phyloP scores from a whole-genome alignment of 106 monocot genomes.

The Narthecium ossifragum region DNA sequence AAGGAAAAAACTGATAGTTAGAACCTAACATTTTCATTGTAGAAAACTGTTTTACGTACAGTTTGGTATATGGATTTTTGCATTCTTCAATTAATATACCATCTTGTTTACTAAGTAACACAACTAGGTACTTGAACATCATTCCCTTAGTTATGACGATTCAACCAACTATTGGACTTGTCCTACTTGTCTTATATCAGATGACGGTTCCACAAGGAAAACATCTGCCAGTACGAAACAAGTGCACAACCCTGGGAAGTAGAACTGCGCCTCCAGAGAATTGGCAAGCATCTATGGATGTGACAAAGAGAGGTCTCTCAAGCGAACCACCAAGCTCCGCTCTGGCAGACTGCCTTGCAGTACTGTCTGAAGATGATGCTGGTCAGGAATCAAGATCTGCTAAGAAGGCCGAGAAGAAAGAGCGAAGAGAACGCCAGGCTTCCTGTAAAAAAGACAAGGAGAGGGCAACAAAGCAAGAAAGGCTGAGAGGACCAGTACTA shows the following conservation, averaged over 20 bases:
- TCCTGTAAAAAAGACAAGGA: neutral
- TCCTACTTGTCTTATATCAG: too few relatives aligned
- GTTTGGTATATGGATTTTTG: too few relatives aligned
- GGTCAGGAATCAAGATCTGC: neutral
- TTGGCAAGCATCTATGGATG: too few relatives aligned
- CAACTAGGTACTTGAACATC: too few relatives aligned
- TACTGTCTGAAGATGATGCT: neutral
- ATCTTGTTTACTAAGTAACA: too few relatives aligned
- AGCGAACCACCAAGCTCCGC: neutral
- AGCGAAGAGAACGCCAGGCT: conserved; percentile 7
- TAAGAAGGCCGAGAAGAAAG: neutral
- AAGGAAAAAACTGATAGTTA: too few relatives aligned
- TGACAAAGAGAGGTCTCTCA: neutral
- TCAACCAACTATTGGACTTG: too few relatives aligned
- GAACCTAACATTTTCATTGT: too few relatives aligned
- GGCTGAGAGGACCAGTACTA: conserved; percentile 3
- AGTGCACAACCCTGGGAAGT: neutral
- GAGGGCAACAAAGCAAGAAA: conserved; percentile 4
- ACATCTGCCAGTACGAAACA: conserved; percentile 2
- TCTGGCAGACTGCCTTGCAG: neutral
- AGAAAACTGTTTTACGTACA: too few relatives aligned
- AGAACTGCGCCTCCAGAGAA: neutral
- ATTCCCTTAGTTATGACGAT: too few relatives aligned
- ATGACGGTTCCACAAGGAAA: neutral
- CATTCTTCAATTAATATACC: too few relatives aligned